These are phyloP conservation scores for Quaeritorhiza haematococci DNA, from an alignment of 371 early-diverging fungal genomes.

Conservation along the genomic window DNA sequence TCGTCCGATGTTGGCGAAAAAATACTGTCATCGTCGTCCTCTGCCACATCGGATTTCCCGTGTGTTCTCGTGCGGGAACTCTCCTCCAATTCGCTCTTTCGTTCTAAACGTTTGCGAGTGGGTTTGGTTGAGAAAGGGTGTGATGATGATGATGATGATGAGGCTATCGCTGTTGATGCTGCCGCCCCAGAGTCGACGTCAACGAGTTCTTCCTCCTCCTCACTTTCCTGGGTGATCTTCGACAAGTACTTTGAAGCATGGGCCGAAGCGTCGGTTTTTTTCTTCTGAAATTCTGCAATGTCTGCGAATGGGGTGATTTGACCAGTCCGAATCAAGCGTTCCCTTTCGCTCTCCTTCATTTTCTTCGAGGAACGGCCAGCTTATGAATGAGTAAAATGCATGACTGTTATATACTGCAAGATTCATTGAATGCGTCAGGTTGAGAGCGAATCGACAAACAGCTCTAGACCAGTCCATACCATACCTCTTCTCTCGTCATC, in stretches of 20 bases:
- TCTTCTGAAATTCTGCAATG: slow-evolving; percentile 27
- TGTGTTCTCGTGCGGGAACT: too few relatives aligned
- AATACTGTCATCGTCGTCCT: background rate
- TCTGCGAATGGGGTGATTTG: slow-evolving; percentile 72
- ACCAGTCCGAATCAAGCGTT: slow-evolving; percentile 66
- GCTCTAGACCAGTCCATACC: slow-evolving; percentile 28
- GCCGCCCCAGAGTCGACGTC: too few relatives aligned
- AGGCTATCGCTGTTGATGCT: too few relatives aligned
- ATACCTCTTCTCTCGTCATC: slow-evolving; percentile 25
- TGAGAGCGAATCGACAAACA: background rate
- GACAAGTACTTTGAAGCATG: background rate
- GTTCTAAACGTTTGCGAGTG: too few relatives aligned
- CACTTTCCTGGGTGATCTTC: background rate
- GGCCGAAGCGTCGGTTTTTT: slow-evolving; percentile 6
- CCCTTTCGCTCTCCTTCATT: slow-evolving; percentile 50
- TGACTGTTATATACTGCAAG: background rate
- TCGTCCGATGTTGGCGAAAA: too few relatives aligned
- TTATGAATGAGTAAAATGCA: background rate
- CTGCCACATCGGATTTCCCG: slow-evolving; percentile 16
- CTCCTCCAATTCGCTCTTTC: too few relatives aligned
- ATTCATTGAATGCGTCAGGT: background rate
- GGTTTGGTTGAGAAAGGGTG: too few relatives aligned
- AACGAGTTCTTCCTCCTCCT: background rate
- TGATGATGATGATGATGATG: too few relatives aligned
- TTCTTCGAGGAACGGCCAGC: background rate